Base-by-base conservation (phyloP, 75 land plant genomes). In the Picea glauca region DNA sequence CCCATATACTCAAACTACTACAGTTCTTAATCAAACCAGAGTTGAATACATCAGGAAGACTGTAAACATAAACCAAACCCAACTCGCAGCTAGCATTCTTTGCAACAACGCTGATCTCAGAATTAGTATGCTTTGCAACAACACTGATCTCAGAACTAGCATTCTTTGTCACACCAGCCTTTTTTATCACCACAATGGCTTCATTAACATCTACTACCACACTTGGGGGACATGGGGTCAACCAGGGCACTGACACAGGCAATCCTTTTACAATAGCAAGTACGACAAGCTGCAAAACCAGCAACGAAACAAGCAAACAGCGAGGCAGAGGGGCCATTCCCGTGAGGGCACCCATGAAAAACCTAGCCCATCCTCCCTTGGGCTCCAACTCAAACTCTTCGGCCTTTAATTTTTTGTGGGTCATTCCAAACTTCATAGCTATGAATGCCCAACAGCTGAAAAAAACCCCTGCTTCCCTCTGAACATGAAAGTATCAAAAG, bases 51-150 rank as follows among this genome's bases (percentile, higher is more conserved):
- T 83, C 21, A 1, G 98, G 95, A 20, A 95, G 82, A 43, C 88
- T 72, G 92, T 95, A 95, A 33, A 93, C 86, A 81, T 80, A 95
- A 76, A 93, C 78, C n/a, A 61, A 66, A 15, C 96, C 91, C 62
- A 60, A 75, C 5, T 64, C 62, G 73, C 89, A 90, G n/a, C 50
- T 60, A 2, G 30, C 31, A 2, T 63, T 57, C 26, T 70, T 18
- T 32, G 7, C 70, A 66, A 15, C 38, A 17, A 20, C 33, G 35
- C 4, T 33, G 17, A 33, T 50, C 5, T 64, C 62, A 73, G 87
- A 88, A 20, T 50, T 64, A 2, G 20, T 5, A 5, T 63, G 31
- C 26, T 43, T 18, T 32, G 7, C 70, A 66, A 32, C 18, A 17
- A 12, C 15, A 66, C 15, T 38, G 35, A 32, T 38, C 4, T 40